Conservation (phyloP, 2,329 filamentous ascomycete genomes). For the Hirsutella rhossiliensis region DNA sequence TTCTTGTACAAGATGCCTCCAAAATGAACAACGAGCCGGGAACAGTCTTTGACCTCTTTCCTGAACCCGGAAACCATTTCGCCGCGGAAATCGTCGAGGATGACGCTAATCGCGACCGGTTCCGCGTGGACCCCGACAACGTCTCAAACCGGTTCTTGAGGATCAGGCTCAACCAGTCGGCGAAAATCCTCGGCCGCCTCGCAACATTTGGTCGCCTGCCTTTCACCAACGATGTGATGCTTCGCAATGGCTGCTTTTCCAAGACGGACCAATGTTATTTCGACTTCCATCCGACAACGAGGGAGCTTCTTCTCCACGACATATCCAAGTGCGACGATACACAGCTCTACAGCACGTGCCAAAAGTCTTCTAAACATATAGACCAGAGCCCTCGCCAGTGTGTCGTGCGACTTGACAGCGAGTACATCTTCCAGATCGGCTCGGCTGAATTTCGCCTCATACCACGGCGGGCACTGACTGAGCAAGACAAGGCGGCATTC, state of each 20-base stretch:
- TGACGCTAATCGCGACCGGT: too few species aligned
- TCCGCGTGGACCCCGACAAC: neutral
- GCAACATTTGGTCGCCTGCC: neutral
- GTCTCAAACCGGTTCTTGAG: neutral
- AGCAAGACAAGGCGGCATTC: neutral
- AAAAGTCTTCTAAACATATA: neutral
- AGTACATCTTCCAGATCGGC: neutral
- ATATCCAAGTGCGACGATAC: constrained; percentile 1
- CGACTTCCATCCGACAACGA: constrained; percentile 1
- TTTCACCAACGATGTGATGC: constrained; percentile 2
- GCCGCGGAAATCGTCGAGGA: too few species aligned
- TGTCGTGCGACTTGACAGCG: neutral
- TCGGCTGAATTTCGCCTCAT: neutral
- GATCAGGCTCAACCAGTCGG: neutral
- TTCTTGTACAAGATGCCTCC: too few species aligned
- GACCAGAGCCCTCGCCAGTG: neutral
- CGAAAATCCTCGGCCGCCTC: neutral
- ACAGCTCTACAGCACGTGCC: neutral
- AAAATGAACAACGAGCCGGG: too few species aligned
- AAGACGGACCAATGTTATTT: constrained; percentile 3
- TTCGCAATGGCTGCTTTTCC: neutral
- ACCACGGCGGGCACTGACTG: neutral
- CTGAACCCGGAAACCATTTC: too few species aligned
- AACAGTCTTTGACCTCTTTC: too few species aligned
- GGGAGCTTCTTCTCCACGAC: constrained; percentile 2